phyloP scores from a whole-genome alignment of 345 rosid genomes.

The Citrus unshiu region DNA sequence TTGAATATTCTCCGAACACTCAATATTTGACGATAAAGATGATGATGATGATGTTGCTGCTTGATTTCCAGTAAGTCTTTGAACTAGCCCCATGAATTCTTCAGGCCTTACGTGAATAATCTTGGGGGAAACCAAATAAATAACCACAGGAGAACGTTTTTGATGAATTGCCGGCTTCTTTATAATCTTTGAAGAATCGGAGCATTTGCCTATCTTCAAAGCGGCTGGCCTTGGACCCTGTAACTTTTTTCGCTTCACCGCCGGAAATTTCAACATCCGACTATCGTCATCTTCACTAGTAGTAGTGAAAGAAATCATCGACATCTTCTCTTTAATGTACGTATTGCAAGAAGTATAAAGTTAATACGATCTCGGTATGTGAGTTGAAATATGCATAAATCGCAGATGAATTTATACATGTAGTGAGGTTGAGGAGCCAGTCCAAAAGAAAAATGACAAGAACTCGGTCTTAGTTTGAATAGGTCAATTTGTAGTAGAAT shows the following conservation, averaged over 20 bases:
- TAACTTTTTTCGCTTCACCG: neutral
- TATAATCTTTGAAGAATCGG: neutral
- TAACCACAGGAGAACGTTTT: slow-evolving; percentile 23
- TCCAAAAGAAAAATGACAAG: neutral
- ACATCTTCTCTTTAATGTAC: neutral
- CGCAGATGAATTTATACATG: neutral
- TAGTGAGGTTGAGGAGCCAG: neutral
- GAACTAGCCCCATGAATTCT: slow-evolving; percentile 47
- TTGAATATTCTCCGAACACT: neutral
- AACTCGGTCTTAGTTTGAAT: neutral
- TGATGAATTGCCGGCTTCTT: no score
- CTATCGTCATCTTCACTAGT: neutral
- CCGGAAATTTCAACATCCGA: neutral
- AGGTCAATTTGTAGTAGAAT: neutral
- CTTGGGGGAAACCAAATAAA: slow-evolving; percentile 45
- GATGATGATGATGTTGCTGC: neutral
- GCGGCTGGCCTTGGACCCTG: slow-evolving; percentile 18
- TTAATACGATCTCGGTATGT: neutral
- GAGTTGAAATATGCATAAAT: neutral
- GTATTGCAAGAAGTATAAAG: neutral
- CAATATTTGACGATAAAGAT: no score
- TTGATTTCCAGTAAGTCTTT: slow-evolving; percentile 45
- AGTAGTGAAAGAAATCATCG: neutral
- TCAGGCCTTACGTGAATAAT: slow-evolving; percentile 36
- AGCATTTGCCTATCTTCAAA: slow-evolving; percentile 16